Conservation (phyloP, 768 basidiomycete species). For the Tulasnella sp. region DNA sequence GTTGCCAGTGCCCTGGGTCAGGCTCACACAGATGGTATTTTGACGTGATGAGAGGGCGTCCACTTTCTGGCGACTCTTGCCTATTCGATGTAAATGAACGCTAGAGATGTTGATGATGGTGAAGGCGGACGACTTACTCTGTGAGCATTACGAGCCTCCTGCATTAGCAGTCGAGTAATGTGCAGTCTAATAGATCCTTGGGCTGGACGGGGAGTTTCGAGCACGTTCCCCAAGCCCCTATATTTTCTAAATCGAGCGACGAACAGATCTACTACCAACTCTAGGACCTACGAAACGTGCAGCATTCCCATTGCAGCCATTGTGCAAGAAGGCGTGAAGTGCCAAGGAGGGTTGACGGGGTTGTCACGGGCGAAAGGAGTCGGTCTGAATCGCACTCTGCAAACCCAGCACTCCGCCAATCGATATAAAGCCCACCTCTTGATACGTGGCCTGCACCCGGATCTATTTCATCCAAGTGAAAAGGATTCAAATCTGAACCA, state of each 20-base stretch:
- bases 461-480: not conserved
- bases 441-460: not conserved
- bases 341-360: not conserved
- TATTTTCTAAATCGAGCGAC: not conserved
- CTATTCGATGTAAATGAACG: not conserved
- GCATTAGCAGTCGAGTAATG: not conserved
- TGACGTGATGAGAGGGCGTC: not conserved
- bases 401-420: not conserved
- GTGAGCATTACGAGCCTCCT: not conserved
- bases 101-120: not conserved
- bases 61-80: not conserved
- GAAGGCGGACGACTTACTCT: not conserved
- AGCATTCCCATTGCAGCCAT: not conserved
- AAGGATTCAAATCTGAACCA: not conserved
- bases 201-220: not conserved
- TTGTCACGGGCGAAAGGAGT: not conserved
- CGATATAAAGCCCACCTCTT: not conserved
- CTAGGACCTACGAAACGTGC: not conserved
- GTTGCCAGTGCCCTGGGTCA: not conserved
- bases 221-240: not conserved
- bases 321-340: not conserved
- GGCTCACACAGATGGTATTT: not conserved
- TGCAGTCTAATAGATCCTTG: not conserved
- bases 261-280: not conserved
- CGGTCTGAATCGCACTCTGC: too few relatives aligned